A percentile compares a stretch with the other conserved stretches of the same genome.
Conservation (phyloP, 148 eudicot genomes). For the Silene uniflora region DNA sequence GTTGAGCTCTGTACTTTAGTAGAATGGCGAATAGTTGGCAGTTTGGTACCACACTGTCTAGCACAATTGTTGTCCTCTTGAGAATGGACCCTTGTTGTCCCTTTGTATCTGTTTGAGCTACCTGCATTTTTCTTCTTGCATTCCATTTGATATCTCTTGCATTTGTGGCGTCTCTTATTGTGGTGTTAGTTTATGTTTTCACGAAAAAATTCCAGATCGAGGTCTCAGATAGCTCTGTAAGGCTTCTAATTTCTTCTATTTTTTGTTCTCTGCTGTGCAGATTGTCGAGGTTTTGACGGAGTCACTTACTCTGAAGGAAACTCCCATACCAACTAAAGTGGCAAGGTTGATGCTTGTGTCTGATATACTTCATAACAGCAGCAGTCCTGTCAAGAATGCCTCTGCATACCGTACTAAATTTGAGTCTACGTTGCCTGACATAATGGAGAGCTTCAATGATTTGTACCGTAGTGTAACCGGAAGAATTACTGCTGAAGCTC, state of each 20-base stretch:
- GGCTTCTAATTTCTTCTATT: background rate
- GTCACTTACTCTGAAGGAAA: constrained; percentile 93
- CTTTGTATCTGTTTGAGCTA: too few species aligned
- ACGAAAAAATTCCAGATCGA: background rate
- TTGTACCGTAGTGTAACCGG: constrained; percentile 85
- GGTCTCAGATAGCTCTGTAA: background rate
- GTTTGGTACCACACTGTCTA: too few species aligned
- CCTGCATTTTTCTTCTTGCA: too few species aligned
- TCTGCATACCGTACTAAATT: constrained; percentile 99
- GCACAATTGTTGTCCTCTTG: too few species aligned
- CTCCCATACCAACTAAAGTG: constrained; percentile 98
- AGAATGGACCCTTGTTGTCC: too few species aligned
- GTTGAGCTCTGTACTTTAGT: too few species aligned
- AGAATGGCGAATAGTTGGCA: too few species aligned
- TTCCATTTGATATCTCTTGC: background rate
- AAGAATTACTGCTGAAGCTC: constrained; percentile 95
- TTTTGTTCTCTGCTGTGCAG: constrained; percentile 36
- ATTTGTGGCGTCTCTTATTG: background rate
- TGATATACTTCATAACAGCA: constrained; percentile 94
- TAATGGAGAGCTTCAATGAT: constrained; percentile 94
- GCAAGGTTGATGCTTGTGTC: constrained; percentile 98
- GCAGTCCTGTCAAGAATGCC: constrained; percentile 97
- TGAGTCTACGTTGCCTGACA: constrained; percentile 81
- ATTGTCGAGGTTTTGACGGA: constrained; percentile 95
- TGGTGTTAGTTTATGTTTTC: background rate